Percentiles rank a stretch among this genome's conserved stretches.
These are phyloP conservation scores for Penicillium sp. DNA, from an alignment of 2,329 filamentous ascomycete species.

Conservation along the genomic window DNA sequence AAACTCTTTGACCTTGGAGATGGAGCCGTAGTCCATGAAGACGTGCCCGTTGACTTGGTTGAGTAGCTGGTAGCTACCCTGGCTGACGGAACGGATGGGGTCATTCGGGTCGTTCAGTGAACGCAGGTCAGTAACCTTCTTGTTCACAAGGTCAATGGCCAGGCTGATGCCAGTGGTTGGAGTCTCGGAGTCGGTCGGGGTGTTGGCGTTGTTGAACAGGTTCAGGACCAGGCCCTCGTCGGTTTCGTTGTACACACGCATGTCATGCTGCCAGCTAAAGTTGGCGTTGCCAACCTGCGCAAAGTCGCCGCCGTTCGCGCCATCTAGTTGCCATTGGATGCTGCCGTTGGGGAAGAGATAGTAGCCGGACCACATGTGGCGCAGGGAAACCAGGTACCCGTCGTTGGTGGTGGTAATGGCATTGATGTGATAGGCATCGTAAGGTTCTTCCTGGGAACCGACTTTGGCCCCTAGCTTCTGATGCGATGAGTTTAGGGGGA, in stretches of 20 bases:
- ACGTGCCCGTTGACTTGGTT: slow-evolving; percentile 16
- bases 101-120: slow-evolving; percentile 25
- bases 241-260: slow-evolving; percentile 37
- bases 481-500: slow-evolving; percentile 33
- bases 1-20: slow-evolving; percentile 36
- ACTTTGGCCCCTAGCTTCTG: slow-evolving; percentile 21
- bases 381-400: slow-evolving; percentile 39
- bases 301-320: slow-evolving; percentile 24
- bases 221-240: slow-evolving; percentile 31
- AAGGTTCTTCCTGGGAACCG: slow-evolving; percentile 27
- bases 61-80: slow-evolving; percentile 30
- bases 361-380: slow-evolving; percentile 39
- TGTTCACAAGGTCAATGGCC: slow-evolving; percentile 20
- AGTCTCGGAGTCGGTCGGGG: slow-evolving; percentile 8
- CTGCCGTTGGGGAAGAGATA: slow-evolving; percentile 34
- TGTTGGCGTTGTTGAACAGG: slow-evolving; percentile 34
- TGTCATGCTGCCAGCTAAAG: slow-evolving; percentile 36
- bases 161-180: slow-evolving; percentile 28
- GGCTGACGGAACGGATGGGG: slow-evolving; percentile 21
- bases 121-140: slow-evolving; percentile 12
- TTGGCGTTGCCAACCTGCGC: slow-evolving; percentile 13
- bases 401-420: slow-evolving; percentile 35
- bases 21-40: slow-evolving; percentile 37
- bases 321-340: slow-evolving; percentile 21
- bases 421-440: slow-evolving; percentile 43